phyloP scores from a whole-genome alignment of 352 stramenopile genomes.

The Phytophthora foliorum region DNA sequence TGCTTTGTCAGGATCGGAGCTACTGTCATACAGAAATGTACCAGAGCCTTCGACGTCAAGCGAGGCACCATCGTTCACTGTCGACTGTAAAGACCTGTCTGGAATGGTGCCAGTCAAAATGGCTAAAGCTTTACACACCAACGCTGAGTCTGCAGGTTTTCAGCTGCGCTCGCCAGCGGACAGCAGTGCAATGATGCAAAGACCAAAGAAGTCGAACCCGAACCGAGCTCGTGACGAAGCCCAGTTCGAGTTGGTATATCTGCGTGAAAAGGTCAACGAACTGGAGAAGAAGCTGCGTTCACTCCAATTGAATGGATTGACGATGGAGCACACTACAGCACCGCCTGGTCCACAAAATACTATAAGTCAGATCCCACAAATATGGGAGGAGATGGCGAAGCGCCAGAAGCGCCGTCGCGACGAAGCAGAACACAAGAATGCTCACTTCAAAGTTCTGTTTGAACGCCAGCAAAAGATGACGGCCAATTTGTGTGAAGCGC shows the following conservation, averaged over 20 bases:
- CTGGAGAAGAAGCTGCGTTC: conserved; percentile 57
- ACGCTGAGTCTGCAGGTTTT: conserved; percentile 7
- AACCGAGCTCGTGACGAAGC: conserved; percentile 30
- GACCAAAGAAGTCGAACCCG: conserved; percentile 15
- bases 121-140: not conserved
- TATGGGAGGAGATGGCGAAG: conserved; percentile 10
- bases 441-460: conserved; percentile 25
- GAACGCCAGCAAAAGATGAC: conserved; percentile 32
- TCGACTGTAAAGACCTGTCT: not conserved
- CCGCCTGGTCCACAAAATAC: not conserved
- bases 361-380: not conserved
- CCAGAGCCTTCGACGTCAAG: not conserved
- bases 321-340: not conserved
- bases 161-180: not conserved
- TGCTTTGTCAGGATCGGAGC: not conserved
- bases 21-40: not conserved
- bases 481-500: conserved; percentile 2
- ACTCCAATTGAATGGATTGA: conserved; percentile 10
- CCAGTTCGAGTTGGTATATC: conserved; percentile 68
- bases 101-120: not conserved
- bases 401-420: conserved; percentile 11
- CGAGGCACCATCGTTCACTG: not conserved
- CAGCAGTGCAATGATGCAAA: not conserved
- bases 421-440: conserved; percentile 28
- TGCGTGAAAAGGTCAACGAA: conserved; percentile 61